phyloP scores from a whole-genome alignment of 176 grass and related monocot genomes.

The Dactylis glomerata region DNA sequence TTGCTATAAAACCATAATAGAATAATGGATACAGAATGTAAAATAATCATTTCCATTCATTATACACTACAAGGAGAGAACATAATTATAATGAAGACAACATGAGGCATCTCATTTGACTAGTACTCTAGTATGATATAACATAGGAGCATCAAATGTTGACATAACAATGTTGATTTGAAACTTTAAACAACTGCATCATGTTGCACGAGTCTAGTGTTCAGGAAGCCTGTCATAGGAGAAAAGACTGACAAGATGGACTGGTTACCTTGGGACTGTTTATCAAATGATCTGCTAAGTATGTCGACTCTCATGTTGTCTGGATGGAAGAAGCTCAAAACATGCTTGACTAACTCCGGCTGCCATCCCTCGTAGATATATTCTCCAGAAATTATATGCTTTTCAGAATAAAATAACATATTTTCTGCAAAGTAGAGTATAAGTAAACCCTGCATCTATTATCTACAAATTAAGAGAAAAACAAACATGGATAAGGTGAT shows the following conservation, averaged over 20 bases:
- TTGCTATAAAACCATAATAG: neutral
- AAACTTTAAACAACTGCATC: neutral
- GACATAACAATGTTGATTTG: neutral
- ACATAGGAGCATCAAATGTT: neutral
- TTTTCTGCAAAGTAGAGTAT: conserved; percentile 66
- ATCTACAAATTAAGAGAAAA: conserved; percentile 20
- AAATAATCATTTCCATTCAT: neutral
- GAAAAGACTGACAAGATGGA: neutral
- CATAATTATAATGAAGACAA: neutral
- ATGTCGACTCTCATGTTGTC: conserved; percentile 94
- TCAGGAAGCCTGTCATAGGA: neutral
- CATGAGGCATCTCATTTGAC: neutral
- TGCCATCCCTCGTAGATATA: conserved; percentile 90
- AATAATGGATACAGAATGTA: neutral
- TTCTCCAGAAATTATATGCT: conserved; percentile 80
- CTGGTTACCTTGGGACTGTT: conserved; percentile 72
- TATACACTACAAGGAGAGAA: neutral
- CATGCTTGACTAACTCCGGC: conserved; percentile 62
- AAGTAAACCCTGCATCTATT: conserved; percentile 12
- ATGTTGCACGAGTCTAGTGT: neutral
- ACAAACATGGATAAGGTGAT: conserved; percentile 33
- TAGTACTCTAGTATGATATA: conserved; percentile 10
- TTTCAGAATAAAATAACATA: conserved; percentile 72
- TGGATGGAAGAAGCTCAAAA: conserved; percentile 79
- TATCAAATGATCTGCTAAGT: conserved; percentile 86